These are phyloP conservation scores for Candida germanica DNA, from an alignment of 805 yeast genomes.

Conservation along the genomic window DNA sequence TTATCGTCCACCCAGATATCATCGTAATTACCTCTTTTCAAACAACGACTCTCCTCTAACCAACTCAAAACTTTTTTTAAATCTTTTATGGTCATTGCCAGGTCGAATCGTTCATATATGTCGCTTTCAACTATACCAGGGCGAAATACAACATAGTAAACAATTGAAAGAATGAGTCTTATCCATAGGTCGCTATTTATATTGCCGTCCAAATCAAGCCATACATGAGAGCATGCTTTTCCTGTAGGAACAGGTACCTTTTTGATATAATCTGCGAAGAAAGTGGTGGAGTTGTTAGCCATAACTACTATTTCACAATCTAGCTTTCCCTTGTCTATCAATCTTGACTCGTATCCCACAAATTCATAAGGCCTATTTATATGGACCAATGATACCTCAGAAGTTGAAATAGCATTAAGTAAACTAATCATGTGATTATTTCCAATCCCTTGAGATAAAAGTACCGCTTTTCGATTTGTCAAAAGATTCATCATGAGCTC, in stretches of 20 bases:
- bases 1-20: conserved; percentile 44
- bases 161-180: conserved; percentile 46
- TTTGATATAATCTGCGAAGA: conserved; percentile 6
- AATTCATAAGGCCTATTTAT: conserved; percentile 54
- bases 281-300: conserved; percentile 2
- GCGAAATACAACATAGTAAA: conserved; percentile 31
- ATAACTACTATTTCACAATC: conserved; percentile 58
- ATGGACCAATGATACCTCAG: conserved; percentile 42
- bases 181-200: conserved; percentile 63
- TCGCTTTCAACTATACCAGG: conserved; percentile 31
- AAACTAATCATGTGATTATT: conserved; percentile 64
- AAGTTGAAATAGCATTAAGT: conserved; percentile 49
- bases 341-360: conserved; percentile 71
- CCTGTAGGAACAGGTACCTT: conserved; percentile 53
- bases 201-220: conserved; percentile 68
- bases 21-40: conserved; percentile 26
- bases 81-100: conserved; percentile 29
- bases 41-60: conserved; percentile 40
- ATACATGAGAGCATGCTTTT: conserved; percentile 59
- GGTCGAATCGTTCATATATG: conserved; percentile 24
- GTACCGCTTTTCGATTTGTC: conserved; percentile 49
- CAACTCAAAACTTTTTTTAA: conserved; percentile 29
- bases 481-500: conserved; percentile 40
- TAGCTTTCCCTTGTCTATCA: conserved; percentile 62
- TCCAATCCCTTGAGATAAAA: conserved; percentile 52